These are phyloP conservation scores for Dichotomocladium elegans DNA, from an alignment of 371 early-diverging fungal species.

Conservation along the genomic window DNA sequence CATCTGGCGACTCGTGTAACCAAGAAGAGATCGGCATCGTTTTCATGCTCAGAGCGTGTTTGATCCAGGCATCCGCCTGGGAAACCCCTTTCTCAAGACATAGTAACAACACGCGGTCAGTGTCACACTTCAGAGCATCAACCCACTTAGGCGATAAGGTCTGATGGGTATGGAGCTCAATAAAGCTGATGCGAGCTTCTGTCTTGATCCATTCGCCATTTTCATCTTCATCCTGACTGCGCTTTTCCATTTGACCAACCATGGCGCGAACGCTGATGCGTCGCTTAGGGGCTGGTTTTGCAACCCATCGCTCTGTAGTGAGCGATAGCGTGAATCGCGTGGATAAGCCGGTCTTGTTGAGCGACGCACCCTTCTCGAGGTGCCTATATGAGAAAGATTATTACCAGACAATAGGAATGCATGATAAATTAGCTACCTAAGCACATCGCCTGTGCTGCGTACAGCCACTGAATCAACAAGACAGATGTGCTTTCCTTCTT, in stretches of 20 bases:
- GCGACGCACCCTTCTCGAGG: not conserved
- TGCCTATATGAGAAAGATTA: not conserved
- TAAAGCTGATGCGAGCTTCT: conserved; percentile 90
- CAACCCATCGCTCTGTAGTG: conserved; percentile 47
- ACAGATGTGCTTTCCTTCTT: too few species aligned
- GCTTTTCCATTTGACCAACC: conserved; percentile 24
- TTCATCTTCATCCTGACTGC: conserved; percentile 11
- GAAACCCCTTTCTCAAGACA: too few species aligned
- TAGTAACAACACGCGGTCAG: not conserved
- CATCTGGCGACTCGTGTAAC: too few species aligned
- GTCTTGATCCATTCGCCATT: conserved; percentile 41
- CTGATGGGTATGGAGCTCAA: conserved; percentile 91
- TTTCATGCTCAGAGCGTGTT: too few species aligned
- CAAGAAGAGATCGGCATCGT: too few species aligned
- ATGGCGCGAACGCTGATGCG: conserved; percentile 17
- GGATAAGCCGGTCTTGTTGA: too few species aligned
- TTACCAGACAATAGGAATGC: not conserved
- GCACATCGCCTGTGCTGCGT: conserved; percentile 3
- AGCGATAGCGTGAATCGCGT: conserved; percentile 80
- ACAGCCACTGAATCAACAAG: too few species aligned
- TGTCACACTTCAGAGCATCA: too few species aligned
- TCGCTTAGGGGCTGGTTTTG: conserved; percentile 6
- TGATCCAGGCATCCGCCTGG: too few species aligned
- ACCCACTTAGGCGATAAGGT: not conserved
- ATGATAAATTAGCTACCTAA: not conserved